These are phyloP conservation scores for Chondrostereum purpureum DNA, from an alignment of 1,284 basidiomycete genomes.

Conservation along the genomic window DNA sequence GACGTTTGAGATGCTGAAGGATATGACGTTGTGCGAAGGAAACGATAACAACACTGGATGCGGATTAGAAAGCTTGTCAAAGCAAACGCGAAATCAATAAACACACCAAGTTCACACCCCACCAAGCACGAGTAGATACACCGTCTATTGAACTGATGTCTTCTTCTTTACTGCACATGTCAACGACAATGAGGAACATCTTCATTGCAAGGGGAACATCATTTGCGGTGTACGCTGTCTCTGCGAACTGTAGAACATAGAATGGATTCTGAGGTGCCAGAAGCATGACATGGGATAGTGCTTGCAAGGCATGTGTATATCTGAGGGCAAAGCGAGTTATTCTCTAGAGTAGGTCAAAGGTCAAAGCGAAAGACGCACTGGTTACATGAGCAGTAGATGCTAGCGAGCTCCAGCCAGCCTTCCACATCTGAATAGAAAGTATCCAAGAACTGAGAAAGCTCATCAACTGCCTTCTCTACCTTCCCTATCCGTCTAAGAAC, in stretches of 20 bases:
- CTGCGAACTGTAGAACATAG: constrained; percentile 76
- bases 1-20: constrained; percentile 1
- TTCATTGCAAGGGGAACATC: constrained; percentile 77
- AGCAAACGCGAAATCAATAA: constrained; percentile 1
- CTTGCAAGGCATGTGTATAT: constrained; percentile 63
- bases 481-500: constrained; percentile 58
- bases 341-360: background rate
- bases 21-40: background rate
- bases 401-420: constrained; percentile 91
- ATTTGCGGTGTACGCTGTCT: constrained; percentile 78
- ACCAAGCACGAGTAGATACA: constrained; percentile 71
- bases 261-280: constrained; percentile 84
- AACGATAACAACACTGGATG: constrained; percentile 1
- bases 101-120: constrained; percentile 79
- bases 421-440: constrained; percentile 91
- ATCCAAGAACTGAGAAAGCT: constrained; percentile 80
- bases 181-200: constrained; percentile 75
- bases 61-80: constrained; percentile 2
- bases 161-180: constrained; percentile 61
- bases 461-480: constrained; percentile 62
- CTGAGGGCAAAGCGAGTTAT: constrained; percentile 22
- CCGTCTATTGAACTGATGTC: constrained; percentile 15
- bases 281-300: constrained; percentile 76
- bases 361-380: constrained; percentile 59
- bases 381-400: constrained; percentile 75